These are phyloP conservation scores for Tolypocladium pustulatum DNA, from an alignment of 2,329 filamentous ascomycete species.

Conservation along the genomic window DNA sequence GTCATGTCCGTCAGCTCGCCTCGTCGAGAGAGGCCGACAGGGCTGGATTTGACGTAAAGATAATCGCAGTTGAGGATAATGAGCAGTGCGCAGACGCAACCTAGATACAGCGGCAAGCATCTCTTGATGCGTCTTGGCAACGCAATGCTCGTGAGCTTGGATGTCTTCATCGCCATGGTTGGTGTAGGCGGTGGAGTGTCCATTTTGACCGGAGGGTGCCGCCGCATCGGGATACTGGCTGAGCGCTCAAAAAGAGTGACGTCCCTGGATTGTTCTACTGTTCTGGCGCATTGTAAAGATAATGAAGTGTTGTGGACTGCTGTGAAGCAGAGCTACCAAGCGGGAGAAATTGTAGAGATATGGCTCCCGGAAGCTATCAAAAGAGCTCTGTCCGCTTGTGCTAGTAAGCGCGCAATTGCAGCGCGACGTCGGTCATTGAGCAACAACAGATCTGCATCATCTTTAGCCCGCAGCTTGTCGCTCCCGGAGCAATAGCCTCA, in stretches of 20 bases:
- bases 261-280: neutral
- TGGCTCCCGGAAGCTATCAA: neutral
- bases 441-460: neutral
- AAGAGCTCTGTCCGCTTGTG: neutral
- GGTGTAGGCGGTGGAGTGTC: slow-evolving; percentile 17
- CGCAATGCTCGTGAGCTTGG: slow-evolving; percentile 20
- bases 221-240: neutral
- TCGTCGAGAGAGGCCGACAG: slow-evolving; percentile 7
- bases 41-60: neutral
- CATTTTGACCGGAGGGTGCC: slow-evolving; percentile 1
- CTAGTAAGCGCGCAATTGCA: neutral
- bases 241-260: neutral
- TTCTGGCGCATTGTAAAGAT: neutral
- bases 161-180: slow-evolving; percentile 5
- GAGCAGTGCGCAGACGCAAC: slow-evolving; percentile 31
- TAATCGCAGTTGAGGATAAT: slow-evolving; percentile 34
- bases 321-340: neutral
- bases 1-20: slow-evolving; percentile 2
- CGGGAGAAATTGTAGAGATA: neutral
- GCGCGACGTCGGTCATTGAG: neutral
- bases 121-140: slow-evolving; percentile 38
- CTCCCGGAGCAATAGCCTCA: neutral
- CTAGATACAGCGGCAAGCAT: slow-evolving; percentile 34
- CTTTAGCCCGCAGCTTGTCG: neutral
- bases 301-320: neutral